Evolutionary conservation across 2,329 filamentous ascomycete species (phyloP).

Genomic region (Phialemoniopsis sp.): DNA sequence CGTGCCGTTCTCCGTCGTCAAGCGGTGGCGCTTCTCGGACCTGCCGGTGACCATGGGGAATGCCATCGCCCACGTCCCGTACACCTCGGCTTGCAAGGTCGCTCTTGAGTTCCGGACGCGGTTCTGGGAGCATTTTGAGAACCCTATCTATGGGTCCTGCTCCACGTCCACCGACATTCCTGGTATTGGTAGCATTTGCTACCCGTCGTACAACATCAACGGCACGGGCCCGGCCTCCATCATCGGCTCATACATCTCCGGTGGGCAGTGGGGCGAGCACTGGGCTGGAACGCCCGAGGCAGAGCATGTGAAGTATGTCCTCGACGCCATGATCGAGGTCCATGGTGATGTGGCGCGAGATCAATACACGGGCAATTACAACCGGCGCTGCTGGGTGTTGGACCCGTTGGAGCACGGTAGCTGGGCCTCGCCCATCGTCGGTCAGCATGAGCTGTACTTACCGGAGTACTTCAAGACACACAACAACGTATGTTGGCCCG

Average conservation of each 20-base stretch:
- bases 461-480: conserved; percentile 72
- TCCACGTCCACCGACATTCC: conserved; percentile 52
- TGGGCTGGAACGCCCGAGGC: conserved; percentile 46
- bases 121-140: conserved; percentile 45
- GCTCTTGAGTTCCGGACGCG: conserved; percentile 65
- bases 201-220: conserved; percentile 65
- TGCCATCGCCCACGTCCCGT: conserved; percentile 42
- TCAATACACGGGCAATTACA: conserved; percentile 62
- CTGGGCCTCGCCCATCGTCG: conserved; percentile 57
- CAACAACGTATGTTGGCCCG: conserved; percentile 37
- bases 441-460: conserved; percentile 66
- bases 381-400: conserved; percentile 61
- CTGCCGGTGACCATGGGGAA: conserved; percentile 36
- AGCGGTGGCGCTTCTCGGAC: conserved; percentile 49
- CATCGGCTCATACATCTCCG: conserved; percentile 53
- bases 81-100: conserved; percentile 49
- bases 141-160: conserved; percentile 61
- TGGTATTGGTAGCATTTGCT: conserved; percentile 59
- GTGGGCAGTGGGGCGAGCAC: conserved; percentile 27
- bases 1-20: conserved; percentile 60
- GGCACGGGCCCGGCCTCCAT: conserved; percentile 57
- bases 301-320: conserved; percentile 59
- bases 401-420: conserved; percentile 58
- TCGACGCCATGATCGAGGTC: conserved; percentile 64
- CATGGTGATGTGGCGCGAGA: conserved; percentile 56